Evolutionary conservation across 495 filamentous ascomycete genomes (phyloP).

Genomic region (Neurospora intermedia): DNA sequence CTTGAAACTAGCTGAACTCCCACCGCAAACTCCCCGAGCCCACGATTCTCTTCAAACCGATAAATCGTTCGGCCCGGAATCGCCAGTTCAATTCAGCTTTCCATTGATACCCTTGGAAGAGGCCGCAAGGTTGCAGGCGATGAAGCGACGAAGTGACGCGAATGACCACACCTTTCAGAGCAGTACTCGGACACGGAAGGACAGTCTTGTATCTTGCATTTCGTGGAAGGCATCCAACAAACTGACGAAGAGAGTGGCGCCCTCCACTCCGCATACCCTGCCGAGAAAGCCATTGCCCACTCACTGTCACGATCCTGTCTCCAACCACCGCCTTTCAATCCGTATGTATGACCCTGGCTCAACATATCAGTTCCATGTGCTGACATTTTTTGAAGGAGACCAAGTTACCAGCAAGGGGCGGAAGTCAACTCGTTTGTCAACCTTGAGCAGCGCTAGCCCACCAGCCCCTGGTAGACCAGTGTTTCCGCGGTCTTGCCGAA

Average conservation of each 20-base stretch:
- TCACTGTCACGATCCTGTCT: conserved; percentile 3
- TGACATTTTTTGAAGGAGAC: neutral
- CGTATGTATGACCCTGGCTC: neutral
- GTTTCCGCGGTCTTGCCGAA: conserved; percentile 8
- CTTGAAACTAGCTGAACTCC: neutral
- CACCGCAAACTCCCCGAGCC: neutral
- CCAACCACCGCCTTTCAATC: neutral
- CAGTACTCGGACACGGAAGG: conserved; percentile 8
- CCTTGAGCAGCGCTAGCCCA: conserved; percentile 2
- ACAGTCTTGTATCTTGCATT: conserved; percentile 11
- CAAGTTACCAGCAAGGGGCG: neutral
- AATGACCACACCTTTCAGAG: conserved; percentile 13
- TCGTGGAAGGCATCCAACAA: neutral
- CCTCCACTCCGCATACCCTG: conserved; percentile 6
- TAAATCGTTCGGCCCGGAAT: neutral
- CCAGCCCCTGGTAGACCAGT: neutral
- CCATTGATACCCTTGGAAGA: conserved; percentile 17
- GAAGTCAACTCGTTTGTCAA: neutral
- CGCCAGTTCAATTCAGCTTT: conserved; percentile 15
- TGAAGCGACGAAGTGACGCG: conserved; percentile 8
- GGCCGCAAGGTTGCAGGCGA: conserved; percentile 14
- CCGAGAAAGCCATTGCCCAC: conserved; percentile 9
- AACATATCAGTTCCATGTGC: neutral
- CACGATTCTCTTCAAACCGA: neutral
- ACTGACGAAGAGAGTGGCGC: conserved; percentile 10